These are phyloP conservation scores for Ophiosphaerella herpotricha DNA, from an alignment of 2,329 filamentous ascomycete genomes.

Conservation along the genomic window DNA sequence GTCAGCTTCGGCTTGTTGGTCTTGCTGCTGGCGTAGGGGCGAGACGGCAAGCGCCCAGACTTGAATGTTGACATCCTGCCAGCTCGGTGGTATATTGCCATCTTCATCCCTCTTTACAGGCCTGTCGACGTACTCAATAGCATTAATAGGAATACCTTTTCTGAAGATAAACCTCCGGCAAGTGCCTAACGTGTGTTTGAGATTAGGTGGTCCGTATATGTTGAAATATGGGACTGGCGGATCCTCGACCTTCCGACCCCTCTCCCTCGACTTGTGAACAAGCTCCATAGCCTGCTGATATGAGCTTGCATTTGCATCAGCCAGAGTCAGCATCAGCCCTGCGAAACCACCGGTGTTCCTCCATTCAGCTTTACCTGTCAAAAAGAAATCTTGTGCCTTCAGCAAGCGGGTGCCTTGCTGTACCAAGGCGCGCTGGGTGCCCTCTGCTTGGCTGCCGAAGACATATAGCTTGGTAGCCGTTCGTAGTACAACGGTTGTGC, in stretches of 20 bases:
- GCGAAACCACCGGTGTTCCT: slow-evolving; percentile 77
- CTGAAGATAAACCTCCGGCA: slow-evolving; percentile 84
- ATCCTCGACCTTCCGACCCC: slow-evolving; percentile 15
- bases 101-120: slow-evolving; percentile 30
- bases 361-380: slow-evolving; percentile 81
- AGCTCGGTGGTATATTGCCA: slow-evolving; percentile 63
- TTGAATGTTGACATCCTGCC: slow-evolving; percentile 74
- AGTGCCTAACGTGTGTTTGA: slow-evolving; percentile 80
- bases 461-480: slow-evolving; percentile 76
- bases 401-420: slow-evolving; percentile 69
- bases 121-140: slow-evolving; percentile 65
- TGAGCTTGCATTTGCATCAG: slow-evolving; percentile 64
- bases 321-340: slow-evolving; percentile 82
- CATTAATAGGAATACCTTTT: slow-evolving; percentile 74
- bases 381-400: slow-evolving; percentile 76
- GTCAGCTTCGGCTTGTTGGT: slow-evolving; percentile 19
- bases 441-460: slow-evolving; percentile 82
- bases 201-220: slow-evolving; percentile 81
- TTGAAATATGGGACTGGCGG: slow-evolving; percentile 42
- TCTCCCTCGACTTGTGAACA: slow-evolving; percentile 25
- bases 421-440: slow-evolving; percentile 76
- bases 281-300: slow-evolving; percentile 51
- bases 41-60: slow-evolving; percentile 80
- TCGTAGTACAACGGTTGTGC: slow-evolving; percentile 76
- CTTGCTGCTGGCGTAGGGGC: slow-evolving; percentile 24